Evolutionary conservation across 345 rosid genomes (phyloP), one percentile per base, ranked within the genome.

Genomic region (Lenwebbia sp.): DNA sequence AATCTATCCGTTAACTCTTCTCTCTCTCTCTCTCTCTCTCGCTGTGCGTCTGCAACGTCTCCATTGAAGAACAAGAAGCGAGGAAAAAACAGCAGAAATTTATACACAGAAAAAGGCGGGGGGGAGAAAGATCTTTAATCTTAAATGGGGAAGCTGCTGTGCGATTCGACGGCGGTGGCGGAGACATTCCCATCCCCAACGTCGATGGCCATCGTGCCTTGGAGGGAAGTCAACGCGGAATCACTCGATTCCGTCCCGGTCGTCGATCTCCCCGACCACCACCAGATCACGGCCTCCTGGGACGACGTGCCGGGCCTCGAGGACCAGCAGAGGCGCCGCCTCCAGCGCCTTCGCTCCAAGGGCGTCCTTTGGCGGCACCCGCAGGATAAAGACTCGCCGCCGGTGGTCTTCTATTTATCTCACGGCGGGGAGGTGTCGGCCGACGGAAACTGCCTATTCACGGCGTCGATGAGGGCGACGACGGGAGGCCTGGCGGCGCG

Each of bases 371-470:
- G 99, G 99, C 94, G 95, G 88, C 95, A 93, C 83, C 99, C 99
- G 10, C 89, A 84, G 55, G 93, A 89, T 19, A 82, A 84, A 58
- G 85, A 86, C n/a, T 92, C 93, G 9, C 49, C 90, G 5, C 92
- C 99, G 47, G 92, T 95, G 37, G 98, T 98, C 52, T 96, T 98
- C 91, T 91, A 92, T 81, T 91, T 96, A 33, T 92, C 98, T 0
- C 97, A 98, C 86, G 99, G 99, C 17, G 99, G 99, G 40, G 98
- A 96, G 65, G 99, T 98, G 6, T 95, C 96, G 37, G 83, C 99
- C 25, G 99, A 98, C 86, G 99, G 99, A 47, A 98, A 98, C 94
- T 98, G 99, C 90, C 89, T 98, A 7, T 98, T 98, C 94, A 96
- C 99, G 13, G 98, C 99, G 22, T 95, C 98, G 4, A 95, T 91